These are phyloP conservation scores for Trichoderma simmonsii DNA, from an alignment of 2,329 filamentous ascomycete genomes.

Conservation along the genomic window DNA sequence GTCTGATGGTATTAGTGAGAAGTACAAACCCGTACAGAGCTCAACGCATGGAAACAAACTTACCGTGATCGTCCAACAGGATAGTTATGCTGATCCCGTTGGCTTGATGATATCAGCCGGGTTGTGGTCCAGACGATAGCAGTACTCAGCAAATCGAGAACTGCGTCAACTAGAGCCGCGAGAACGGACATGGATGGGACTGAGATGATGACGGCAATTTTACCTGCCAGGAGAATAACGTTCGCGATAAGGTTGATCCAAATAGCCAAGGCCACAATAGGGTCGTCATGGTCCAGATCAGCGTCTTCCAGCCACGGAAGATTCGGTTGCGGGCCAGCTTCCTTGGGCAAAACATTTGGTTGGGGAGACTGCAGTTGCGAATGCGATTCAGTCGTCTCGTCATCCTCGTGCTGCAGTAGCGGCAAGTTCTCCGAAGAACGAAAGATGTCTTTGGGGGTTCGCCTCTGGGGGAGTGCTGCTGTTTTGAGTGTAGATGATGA, in stretches of 20 bases:
- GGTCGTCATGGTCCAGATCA: conserved; percentile 66
- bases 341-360: neutral
- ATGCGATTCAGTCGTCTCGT: conserved; percentile 32
- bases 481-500: conserved; percentile 26
- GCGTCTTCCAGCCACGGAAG: conserved; percentile 72
- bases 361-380: neutral
- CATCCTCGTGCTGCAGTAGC: conserved; percentile 51
- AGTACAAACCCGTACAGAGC: neutral
- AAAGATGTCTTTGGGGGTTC: conserved; percentile 84
- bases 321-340: conserved; percentile 45
- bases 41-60: conserved; percentile 19
- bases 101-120: conserved; percentile 61
- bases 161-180: conserved; percentile 74
- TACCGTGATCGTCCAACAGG: conserved; percentile 68
- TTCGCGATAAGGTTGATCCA: conserved; percentile 83
- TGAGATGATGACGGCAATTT: conserved; percentile 71
- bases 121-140: conserved; percentile 79
- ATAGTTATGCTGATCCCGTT: conserved; percentile 71
- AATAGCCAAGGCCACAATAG: conserved; percentile 81
- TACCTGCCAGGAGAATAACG: conserved; percentile 67
- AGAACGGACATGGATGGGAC: conserved; percentile 80
- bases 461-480: conserved; percentile 54
- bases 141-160: conserved; percentile 76
- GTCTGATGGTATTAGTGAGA: conserved; percentile 37
- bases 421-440: conserved; percentile 68